A percentile compares a stretch with the other conserved stretches of the same genome.
phyloP scores from a whole-genome alignment of 2,329 filamentous ascomycete species.

The Penicillium thymicola region DNA sequence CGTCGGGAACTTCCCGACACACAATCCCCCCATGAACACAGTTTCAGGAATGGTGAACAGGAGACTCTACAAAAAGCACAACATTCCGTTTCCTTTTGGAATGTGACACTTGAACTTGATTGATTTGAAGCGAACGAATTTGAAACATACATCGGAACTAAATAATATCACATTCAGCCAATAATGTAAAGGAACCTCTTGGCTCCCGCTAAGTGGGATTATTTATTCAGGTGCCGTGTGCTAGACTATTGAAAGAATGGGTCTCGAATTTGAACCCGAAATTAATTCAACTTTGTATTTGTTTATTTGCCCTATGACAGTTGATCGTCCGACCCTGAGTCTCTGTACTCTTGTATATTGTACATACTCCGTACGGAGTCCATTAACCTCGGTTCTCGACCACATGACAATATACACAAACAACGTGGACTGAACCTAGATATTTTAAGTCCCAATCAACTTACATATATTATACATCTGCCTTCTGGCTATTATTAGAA shows the following conservation, averaged over 20 bases:
- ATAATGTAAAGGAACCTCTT: background rate
- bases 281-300: background rate
- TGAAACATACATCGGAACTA: background rate
- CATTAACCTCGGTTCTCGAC: background rate
- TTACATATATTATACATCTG: background rate
- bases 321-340: background rate
- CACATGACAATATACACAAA: background rate
- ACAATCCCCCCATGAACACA: background rate
- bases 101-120: background rate
- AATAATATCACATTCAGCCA: background rate
- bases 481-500: background rate
- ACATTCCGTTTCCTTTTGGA: background rate
- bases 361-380: background rate
- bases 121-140: background rate
- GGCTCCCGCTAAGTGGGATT: background rate
- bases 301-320: background rate
- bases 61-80: background rate
- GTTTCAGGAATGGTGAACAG: background rate
- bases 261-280: background rate
- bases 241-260: conserved; percentile 1
- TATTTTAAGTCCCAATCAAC: background rate
- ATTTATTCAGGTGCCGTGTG: background rate
- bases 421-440: background rate
- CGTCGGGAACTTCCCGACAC: background rate
- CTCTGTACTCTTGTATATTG: background rate